Percentiles rank a stretch among this genome's conserved stretches.
phyloP scores from a whole-genome alignment of 108 stramenopile genomes.

The Cyclotella atomus region DNA sequence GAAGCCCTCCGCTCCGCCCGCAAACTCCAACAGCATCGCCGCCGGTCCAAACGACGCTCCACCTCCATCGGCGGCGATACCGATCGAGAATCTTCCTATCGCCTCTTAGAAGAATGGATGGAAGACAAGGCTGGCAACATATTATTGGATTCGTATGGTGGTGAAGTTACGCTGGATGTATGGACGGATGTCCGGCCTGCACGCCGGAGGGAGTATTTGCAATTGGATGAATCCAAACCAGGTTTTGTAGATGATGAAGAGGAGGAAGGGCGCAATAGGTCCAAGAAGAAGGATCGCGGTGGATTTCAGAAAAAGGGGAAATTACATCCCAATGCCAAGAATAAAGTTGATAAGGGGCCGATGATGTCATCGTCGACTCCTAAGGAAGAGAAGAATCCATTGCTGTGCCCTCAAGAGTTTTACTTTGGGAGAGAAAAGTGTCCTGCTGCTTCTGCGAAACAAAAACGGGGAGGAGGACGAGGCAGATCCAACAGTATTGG shows the following conservation, averaged over 20 bases:
- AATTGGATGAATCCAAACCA: not conserved
- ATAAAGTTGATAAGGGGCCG: not conserved
- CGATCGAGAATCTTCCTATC: constrained; percentile 10
- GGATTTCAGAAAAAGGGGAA: constrained; percentile 35
- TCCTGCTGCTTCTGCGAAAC: not conserved
- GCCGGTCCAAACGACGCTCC: constrained; percentile 20
- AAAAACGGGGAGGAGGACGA: constrained; percentile 15
- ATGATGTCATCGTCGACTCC: too few species aligned
- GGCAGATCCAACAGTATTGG: constrained; percentile 17
- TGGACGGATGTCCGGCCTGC: constrained; percentile 30
- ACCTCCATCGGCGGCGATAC: not conserved
- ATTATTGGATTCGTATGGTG: not conserved
- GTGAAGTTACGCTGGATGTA: constrained; percentile 21
- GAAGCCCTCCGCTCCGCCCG: constrained; percentile 38
- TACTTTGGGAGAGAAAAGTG: constrained; percentile 41
- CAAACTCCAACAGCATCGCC: constrained; percentile 31
- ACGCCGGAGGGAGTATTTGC: constrained; percentile 20
- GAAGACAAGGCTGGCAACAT: constrained; percentile 26
- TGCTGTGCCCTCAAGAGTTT: constrained; percentile 40
- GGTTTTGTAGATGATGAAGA: constrained; percentile 11
- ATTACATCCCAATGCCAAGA: constrained; percentile 43
- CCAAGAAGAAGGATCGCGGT: constrained; percentile 24
- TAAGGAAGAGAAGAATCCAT: not conserved
- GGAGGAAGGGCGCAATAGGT: not conserved
- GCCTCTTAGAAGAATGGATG: constrained; percentile 26